Evolutionary conservation across 345 rosid genomes (phyloP).

Genomic region (Ricinus communis): DNA sequence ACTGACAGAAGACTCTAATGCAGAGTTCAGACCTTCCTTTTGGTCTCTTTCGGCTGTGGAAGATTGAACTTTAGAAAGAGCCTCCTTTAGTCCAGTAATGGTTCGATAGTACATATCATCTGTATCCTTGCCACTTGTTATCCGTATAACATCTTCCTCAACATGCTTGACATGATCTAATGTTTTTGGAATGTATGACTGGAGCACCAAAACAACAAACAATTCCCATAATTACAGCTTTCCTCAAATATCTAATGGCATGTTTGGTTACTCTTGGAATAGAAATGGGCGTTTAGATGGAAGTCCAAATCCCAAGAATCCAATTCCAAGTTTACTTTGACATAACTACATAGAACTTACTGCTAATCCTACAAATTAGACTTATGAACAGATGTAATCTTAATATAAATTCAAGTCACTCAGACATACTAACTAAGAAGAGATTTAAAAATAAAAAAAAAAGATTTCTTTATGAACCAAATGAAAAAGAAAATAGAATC

Average conservation of each 20-base stretch:
- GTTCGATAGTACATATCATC: constrained; percentile 74
- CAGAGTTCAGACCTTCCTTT: constrained; percentile 23
- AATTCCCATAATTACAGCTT: constrained; percentile 2
- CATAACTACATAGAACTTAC: no score
- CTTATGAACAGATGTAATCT: no score
- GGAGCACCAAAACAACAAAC: constrained; percentile 3
- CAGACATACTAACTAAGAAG: no score
- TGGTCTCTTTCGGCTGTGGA: constrained; percentile 18
- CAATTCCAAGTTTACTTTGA: no score
- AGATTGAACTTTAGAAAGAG: constrained; percentile 43
- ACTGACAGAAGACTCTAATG: constrained; percentile 18
- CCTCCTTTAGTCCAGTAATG: constrained; percentile 78
- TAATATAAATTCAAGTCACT: no score
- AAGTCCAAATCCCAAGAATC: no score
- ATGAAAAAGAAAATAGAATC: no score
- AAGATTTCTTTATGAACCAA: no score
- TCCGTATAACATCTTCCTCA: constrained; percentile 67
- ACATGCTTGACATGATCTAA: constrained; percentile 72
- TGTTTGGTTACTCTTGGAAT: no score
- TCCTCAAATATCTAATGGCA: background rate
- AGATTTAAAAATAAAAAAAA: no score
- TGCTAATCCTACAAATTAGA: no score
- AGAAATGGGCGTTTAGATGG: no score
- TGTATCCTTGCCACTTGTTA: constrained; percentile 78
- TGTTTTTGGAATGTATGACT: constrained; percentile 89